Evolutionary conservation across 495 filamentous ascomycete species (phyloP).

Genomic region (Penicillium tannophilum): DNA sequence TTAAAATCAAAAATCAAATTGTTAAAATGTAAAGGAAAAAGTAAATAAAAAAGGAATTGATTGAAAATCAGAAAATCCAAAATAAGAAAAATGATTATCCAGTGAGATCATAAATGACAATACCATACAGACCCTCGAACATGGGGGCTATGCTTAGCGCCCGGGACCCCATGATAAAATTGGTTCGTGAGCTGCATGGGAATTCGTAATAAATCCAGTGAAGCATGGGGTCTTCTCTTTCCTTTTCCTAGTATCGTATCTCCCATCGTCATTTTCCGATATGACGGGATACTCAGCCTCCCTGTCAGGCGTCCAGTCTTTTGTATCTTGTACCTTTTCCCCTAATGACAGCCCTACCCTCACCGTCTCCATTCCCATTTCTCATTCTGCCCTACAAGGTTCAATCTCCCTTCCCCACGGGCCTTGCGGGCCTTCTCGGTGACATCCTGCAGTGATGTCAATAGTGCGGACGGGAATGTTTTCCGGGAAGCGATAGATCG

Average conservation of each 20-base stretch:
- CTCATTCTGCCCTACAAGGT: conserved; percentile 10
- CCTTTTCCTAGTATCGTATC: too few species aligned
- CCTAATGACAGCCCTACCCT: conserved; percentile 7
- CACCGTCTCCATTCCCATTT: neutral
- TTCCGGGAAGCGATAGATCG: neutral
- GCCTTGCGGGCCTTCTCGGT: neutral
- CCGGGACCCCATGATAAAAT: conserved; percentile 1
- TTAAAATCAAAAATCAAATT: conserved; percentile 12
- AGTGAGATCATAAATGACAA: conserved; percentile 8
- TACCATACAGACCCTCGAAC: conserved; percentile 4
- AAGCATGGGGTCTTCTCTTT: too few species aligned
- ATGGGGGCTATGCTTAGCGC: conserved; percentile 3
- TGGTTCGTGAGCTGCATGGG: neutral
- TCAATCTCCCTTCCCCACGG: conserved; percentile 3
- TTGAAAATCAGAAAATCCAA: conserved; percentile 22
- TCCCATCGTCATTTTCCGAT: neutral
- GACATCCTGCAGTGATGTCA: conserved; percentile 3
- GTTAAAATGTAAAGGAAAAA: conserved; percentile 10
- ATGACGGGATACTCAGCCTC: conserved; percentile 5
- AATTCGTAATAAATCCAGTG: neutral
- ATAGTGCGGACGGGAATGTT: neutral
- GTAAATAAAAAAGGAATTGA: conserved; percentile 6
- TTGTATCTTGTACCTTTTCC: neutral
- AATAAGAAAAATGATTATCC: conserved; percentile 8
- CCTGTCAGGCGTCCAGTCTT: conserved; percentile 16